phyloP scores from a whole-genome alignment of 768 basidiomycete species.

The Boletus rubescentipes region DNA sequence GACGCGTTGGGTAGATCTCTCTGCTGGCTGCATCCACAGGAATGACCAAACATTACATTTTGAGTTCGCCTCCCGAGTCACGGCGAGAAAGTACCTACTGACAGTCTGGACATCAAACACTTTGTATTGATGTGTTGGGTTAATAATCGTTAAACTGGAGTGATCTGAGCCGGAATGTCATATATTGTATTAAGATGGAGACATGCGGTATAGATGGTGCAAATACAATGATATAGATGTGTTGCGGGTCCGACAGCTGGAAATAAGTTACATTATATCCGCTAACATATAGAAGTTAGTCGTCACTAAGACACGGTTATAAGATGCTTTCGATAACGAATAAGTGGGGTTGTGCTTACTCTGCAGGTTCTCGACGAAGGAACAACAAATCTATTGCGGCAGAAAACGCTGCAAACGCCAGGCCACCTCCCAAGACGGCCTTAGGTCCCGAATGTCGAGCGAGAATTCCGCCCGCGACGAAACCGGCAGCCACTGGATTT shows the following conservation, averaged over 20 bases:
- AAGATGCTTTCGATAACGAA: constrained; percentile 6
- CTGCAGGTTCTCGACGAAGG: constrained; percentile 74
- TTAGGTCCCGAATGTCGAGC: constrained; percentile 86
- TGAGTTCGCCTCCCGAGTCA: too few species aligned
- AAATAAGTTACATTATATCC: constrained; percentile 19
- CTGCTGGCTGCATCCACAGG: too few species aligned
- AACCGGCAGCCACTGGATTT: constrained; percentile 86
- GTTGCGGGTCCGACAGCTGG: constrained; percentile 4
- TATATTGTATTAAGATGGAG: constrained; percentile 11
- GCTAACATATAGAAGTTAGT: constrained; percentile 25
- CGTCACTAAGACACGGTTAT: constrained; percentile 35
- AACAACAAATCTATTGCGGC: constrained; percentile 79
- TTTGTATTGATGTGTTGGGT: too few species aligned
- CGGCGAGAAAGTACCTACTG: too few species aligned
- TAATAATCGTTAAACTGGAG: too few species aligned
- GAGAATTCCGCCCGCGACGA: constrained; percentile 84
- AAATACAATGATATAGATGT: constrained; percentile 19
- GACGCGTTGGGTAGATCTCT: too few species aligned
- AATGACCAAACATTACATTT: too few species aligned
- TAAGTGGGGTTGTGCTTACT: constrained; percentile 45
- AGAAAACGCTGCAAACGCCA: constrained; percentile 93
- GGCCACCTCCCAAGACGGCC: constrained; percentile 82
- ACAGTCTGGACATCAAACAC: too few species aligned
- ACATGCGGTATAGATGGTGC: constrained; percentile 15
- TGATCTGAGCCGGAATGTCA: constrained; percentile 4